Conservation (phyloP, 2,329 filamentous ascomycete genomes). For the Cadophora malorum region DNA sequence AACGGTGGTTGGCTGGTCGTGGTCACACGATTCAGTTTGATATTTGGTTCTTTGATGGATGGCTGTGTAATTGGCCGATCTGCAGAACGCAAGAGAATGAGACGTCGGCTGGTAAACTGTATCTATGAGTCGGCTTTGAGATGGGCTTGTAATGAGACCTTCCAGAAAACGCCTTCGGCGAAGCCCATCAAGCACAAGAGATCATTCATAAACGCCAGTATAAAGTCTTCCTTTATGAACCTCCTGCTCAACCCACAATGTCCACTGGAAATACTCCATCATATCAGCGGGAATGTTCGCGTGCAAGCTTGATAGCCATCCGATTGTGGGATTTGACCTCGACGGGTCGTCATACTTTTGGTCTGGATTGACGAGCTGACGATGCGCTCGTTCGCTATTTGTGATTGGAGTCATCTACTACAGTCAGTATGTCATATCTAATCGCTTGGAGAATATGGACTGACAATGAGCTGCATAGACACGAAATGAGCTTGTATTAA, state of each 20-base stretch:
- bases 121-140: too few species aligned
- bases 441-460: neutral
- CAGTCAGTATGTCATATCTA: neutral
- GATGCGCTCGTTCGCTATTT: conserved; percentile 22
- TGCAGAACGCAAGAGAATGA: neutral
- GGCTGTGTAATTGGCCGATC: neutral
- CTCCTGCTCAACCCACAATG: conserved; percentile 36
- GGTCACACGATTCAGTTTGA: neutral
- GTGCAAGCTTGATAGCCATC: conserved; percentile 36
- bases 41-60: neutral
- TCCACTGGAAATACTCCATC: conserved; percentile 39
- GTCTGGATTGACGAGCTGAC: conserved; percentile 1
- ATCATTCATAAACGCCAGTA: conserved; percentile 27
- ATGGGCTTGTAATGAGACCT: too few species aligned
- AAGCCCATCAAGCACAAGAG: neutral
- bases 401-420: conserved; percentile 39
- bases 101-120: too few species aligned
- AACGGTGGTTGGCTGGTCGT: neutral
- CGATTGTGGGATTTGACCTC: neutral
- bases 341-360: conserved; percentile 15
- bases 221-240: conserved; percentile 29
- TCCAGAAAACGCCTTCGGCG: too few species aligned
- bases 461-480: conserved; percentile 35
- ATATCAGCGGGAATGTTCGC: conserved; percentile 29
- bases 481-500: conserved; percentile 41